Evolutionary conservation across 1,284 basidiomycete species (phyloP).

Genomic region (Cryptococcus sp.): DNA sequence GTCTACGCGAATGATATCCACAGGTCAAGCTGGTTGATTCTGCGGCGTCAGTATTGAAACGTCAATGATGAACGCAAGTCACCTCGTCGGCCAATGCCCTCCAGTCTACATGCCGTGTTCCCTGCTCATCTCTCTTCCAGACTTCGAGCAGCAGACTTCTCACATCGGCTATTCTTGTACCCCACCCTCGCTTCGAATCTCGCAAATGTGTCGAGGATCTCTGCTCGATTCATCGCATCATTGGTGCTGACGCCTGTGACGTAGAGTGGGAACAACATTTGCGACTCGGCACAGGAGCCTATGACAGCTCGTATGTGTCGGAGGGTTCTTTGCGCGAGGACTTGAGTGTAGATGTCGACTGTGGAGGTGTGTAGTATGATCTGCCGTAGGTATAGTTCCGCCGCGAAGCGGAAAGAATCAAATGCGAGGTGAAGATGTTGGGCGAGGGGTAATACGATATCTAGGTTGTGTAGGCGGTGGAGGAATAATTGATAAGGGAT

Average conservation of each 20-base stretch:
- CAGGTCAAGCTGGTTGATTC: neutral
- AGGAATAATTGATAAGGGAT: slow-evolving; percentile 2
- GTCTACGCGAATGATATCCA: neutral
- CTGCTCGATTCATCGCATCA: slow-evolving; percentile 21
- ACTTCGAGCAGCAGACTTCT: slow-evolving; percentile 31
- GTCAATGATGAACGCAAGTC: neutral
- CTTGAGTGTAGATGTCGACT: slow-evolving; percentile 29
- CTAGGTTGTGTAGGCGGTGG: slow-evolving; percentile 1
- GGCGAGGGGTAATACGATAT: neutral
- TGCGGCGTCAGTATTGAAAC: neutral
- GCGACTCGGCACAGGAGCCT: slow-evolving; percentile 36
- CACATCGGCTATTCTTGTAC: slow-evolving; percentile 29
- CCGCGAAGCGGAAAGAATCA: slow-evolving; percentile 35
- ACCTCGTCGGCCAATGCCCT: slow-evolving; percentile 23
- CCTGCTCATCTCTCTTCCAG: slow-evolving; percentile 34
- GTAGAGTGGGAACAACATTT: slow-evolving; percentile 44
- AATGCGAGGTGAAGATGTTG: slow-evolving; percentile 33
- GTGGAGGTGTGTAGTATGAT: slow-evolving; percentile 26
- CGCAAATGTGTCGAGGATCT: slow-evolving; percentile 28
- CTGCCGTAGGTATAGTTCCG: slow-evolving; percentile 40
- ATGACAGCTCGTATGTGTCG: slow-evolving; percentile 30
- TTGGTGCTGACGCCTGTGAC: slow-evolving; percentile 35
- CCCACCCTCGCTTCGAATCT: slow-evolving; percentile 31
- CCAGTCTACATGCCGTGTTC: slow-evolving; percentile 34
- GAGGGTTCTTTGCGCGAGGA: slow-evolving; percentile 33